These are phyloP conservation scores for Lentinula lateritia DNA, from an alignment of 768 basidiomycete species.

Conservation along the genomic window DNA sequence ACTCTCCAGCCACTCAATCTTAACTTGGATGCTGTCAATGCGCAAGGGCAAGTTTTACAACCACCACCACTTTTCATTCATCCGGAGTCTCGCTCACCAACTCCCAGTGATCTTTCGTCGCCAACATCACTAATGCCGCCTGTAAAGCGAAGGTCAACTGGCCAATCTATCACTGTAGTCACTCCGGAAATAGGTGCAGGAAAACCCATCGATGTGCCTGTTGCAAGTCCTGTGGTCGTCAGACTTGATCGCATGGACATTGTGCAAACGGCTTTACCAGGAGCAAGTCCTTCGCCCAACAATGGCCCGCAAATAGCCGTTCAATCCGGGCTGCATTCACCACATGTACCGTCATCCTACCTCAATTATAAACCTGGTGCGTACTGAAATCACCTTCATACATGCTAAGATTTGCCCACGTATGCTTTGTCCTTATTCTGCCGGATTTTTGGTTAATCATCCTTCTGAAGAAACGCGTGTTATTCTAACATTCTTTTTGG, in stretches of 20 bases:
- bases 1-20: constrained; percentile 10
- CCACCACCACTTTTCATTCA: constrained; percentile 28
- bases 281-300: constrained; percentile 16
- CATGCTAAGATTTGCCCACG: not conserved
- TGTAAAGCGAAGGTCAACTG: constrained; percentile 19
- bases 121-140: constrained; percentile 7
- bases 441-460: constrained; percentile 5
- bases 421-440: not conserved
- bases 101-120: constrained; percentile 5
- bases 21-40: not conserved
- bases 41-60: constrained; percentile 15
- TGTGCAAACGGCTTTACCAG: constrained; percentile 14
- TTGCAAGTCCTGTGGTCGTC: constrained; percentile 59
- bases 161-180: constrained; percentile 32
- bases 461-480: constrained; percentile 1
- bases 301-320: constrained; percentile 18
- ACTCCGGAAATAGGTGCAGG: constrained; percentile 61
- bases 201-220: constrained; percentile 54
- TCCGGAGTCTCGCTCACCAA: constrained; percentile 29
- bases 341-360: constrained; percentile 32
- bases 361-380: constrained; percentile 59
- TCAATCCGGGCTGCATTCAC: constrained; percentile 21
- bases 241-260: constrained; percentile 29
- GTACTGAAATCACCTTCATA: constrained; percentile 4
- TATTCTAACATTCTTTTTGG: constrained; percentile 1